Evolutionary conservation across 352 stramenopile genomes (phyloP), one percentile per base, ranked within the genome.

Genomic region (Blastocystis sp.): DNA sequence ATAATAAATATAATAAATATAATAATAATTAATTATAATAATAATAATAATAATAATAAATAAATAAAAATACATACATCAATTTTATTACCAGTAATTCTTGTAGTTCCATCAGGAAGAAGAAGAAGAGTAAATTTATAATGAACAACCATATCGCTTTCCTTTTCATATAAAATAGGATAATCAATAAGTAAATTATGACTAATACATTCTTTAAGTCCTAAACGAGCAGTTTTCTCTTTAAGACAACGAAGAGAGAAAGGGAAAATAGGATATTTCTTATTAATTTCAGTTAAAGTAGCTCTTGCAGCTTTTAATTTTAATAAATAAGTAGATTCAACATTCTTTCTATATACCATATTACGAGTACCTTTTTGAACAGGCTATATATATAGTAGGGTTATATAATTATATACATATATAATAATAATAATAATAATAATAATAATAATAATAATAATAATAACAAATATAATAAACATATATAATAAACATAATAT

Each of bases 121-220:
- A 99, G 76, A 47, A 99, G 75, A 39, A 97, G 83, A 9, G 92
- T 99, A 49, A 82, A 87, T 79, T 98, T 97, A 75, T 96, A 94
- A 74, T 98, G 92, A 2, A 85, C 88, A 27, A 96, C 82, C 68
- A 93, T 86, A 46, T 93, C 88, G 40, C 84, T 86, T 7, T 74
- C 71, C 45, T 82, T 79, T 57, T 91, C 90, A 70, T 93, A 80
- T 55, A 99, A 74, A 59, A 95, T 89, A 25, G 91, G 90, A 73
- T 95, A 99, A 2, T 86, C 79, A 65, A 86, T 80, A 56, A 99
- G 71, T 19, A 99, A 75, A 55, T 94, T 84, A 75, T 97, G 89
- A 65, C 83, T 84, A 54, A 96, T 76, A 73, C 84, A 96, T 76
- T 99, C 92, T 2, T 89, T 83, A 2, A 98, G 79, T 31, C 92